phyloP scores from a whole-genome alignment of 129 eudicot genomes.

The Heracleum sosnowskyi region DNA sequence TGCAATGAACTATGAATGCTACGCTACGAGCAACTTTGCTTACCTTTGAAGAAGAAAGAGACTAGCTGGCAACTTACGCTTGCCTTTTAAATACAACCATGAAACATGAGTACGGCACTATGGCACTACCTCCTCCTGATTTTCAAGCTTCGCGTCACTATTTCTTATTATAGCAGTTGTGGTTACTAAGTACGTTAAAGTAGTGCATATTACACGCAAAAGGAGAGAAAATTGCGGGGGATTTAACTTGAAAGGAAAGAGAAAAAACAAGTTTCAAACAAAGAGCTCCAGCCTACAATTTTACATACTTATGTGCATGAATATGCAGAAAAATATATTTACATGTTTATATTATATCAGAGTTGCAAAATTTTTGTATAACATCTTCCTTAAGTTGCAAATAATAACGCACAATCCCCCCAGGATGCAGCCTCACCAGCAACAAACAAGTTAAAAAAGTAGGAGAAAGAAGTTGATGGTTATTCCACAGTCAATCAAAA shows the following conservation, averaged over 20 bases:
- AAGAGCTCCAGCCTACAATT: neutral
- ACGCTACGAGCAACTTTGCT: neutral
- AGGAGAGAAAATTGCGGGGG: neutral
- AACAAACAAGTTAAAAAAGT: too few species aligned
- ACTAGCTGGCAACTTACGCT: neutral
- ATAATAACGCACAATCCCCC: neutral
- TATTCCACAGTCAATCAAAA: neutral
- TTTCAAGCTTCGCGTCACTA: neutral
- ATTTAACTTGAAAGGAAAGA: neutral
- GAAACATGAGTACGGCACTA: neutral
- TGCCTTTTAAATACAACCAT: neutral
- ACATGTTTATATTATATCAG: neutral
- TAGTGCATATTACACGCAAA: neutral
- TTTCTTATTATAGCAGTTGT: neutral
- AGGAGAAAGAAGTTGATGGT: too few species aligned
- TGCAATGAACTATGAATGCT: neutral
- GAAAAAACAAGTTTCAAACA: neutral
- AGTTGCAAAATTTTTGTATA: neutral
- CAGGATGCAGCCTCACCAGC: neutral
- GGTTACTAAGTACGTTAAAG: neutral
- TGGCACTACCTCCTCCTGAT: neutral
- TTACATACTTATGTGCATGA: neutral
- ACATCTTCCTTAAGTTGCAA: neutral
- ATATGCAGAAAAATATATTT: neutral
- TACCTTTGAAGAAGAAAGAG: neutral